A percentile compares a stretch with the other conserved stretches of the same genome.
These are phyloP conservation scores for Eucalyptus pauciflora DNA, from an alignment of 345 rosid genomes.

Conservation along the genomic window DNA sequence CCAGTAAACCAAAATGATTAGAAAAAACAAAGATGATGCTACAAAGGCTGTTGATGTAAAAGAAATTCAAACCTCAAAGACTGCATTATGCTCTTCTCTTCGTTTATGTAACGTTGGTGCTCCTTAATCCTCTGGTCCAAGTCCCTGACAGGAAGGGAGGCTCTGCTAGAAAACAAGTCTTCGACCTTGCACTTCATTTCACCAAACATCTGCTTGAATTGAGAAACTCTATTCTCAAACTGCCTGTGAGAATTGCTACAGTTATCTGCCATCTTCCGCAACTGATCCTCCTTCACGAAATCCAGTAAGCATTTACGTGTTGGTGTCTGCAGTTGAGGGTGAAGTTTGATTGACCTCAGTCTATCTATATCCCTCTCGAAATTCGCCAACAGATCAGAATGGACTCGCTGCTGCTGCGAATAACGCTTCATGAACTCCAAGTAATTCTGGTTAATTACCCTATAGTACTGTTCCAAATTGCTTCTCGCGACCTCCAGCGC, in stretches of 20 bases:
- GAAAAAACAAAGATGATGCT: neutral
- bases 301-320: conserved; percentile 54
- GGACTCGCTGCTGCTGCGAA: conserved; percentile 57
- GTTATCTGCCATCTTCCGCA: conserved; percentile 60
- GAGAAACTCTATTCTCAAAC: conserved; percentile 82
- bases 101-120: conserved; percentile 47
- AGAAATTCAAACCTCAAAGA: conserved; percentile 67
- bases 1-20: neutral
- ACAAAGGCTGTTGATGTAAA: neutral
- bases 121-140: conserved; percentile 59
- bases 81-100: conserved; percentile 90
- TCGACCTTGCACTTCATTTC: conserved; percentile 69
- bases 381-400: conserved; percentile 65
- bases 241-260: conserved; percentile 69
- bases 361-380: conserved; percentile 68
- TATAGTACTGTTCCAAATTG: conserved; percentile 80
- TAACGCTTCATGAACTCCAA: conserved; percentile 82
- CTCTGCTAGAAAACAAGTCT: conserved; percentile 51
- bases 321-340: conserved; percentile 55
- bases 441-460: conserved; percentile 62
- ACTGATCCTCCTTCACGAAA: conserved; percentile 77
- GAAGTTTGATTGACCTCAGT: conserved; percentile 67
- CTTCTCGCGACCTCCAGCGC: conserved; percentile 78
- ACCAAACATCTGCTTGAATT: conserved; percentile 70
- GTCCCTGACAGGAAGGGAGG: conserved; percentile 34